Base-by-base conservation (phyloP, 768 basidiomycete species). In the Nidula microcarpa region DNA sequence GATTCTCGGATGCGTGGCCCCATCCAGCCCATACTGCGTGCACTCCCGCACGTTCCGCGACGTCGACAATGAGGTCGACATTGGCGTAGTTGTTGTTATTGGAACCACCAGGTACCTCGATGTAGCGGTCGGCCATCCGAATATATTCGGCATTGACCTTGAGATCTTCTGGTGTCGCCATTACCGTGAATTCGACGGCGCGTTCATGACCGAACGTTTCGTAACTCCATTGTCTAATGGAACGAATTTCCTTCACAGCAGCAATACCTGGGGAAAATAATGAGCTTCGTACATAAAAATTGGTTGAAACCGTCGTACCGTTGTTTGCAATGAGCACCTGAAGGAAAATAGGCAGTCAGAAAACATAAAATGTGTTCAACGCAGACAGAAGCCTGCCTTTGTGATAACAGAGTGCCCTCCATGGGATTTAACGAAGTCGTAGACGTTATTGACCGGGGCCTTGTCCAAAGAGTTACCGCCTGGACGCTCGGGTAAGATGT, bases 61-160 rank as follows among this genome's bases (percentile, higher is more conserved):
- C 86, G 66, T 99, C 97, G 54, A 98, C 91, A 63, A 99, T 98
- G 64, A 97, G 87, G 65, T 99, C 97, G 62, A 99, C 97, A 68
- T 99, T 99, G 60, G 97, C 97, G 65, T 98, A 98, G 71, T 99
- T 98, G 81, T 98, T 94, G 79, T 98, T 99, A 70, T 99, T 99
- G 16, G 89, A 84, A 56, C 97, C 97, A 55, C 97, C 97, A 16
- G 97, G 95, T 7, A 99, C 97, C 71, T 99, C 97, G 65, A 99
- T 89, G 67, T 97, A 98, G 62, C 94, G 89, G 69, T 99, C 97
- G 43, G 97, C 97, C 97, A 99, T 99, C 56, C 97, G 89, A 69
- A 99, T 99, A 72, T 99, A 99, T 65, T 99, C 97, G 33, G 97
- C 97, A 64, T 99, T 99, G 69, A 98, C 95, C 70, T 94, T 93